These are phyloP conservation scores for Aspergillus conjunctus DNA, from an alignment of 495 filamentous ascomycete species.

Conservation along the genomic window DNA sequence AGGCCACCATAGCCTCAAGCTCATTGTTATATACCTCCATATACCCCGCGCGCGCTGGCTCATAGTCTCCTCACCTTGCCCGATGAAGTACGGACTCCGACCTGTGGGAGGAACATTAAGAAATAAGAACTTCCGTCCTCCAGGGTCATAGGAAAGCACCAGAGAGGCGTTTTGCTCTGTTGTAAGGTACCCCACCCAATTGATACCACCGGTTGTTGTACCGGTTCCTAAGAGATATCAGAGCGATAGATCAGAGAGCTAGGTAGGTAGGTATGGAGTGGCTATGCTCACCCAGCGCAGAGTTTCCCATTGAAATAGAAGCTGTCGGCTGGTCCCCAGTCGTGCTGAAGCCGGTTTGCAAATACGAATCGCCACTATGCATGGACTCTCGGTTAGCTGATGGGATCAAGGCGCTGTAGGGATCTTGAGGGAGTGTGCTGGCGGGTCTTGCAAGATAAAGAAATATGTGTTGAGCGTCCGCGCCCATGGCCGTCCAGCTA, in stretches of 20 bases:
- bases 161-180: conserved; percentile 55
- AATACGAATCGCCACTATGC: conserved; percentile 60
- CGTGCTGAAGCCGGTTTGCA: conserved; percentile 66
- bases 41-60: conserved; percentile 34
- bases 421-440: not conserved
- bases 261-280: not conserved
- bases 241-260: not conserved
- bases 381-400: not conserved
- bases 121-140: conserved; percentile 75
- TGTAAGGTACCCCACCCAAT: conserved; percentile 60
- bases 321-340: conserved; percentile 58
- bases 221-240: conserved; percentile 38
- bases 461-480: conserved; percentile 30
- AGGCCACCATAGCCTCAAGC: conserved; percentile 31
- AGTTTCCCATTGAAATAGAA: conserved; percentile 76
- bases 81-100: conserved; percentile 56
- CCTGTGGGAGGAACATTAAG: conserved; percentile 75
- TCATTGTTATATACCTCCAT: conserved; percentile 36
- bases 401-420: not conserved
- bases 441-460: conserved; percentile 38
- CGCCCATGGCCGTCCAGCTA: conserved; percentile 25
- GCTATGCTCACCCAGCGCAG: conserved; percentile 38
- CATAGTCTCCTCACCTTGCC: conserved; percentile 29
- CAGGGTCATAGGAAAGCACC: conserved; percentile 59
- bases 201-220: conserved; percentile 53